Evolutionary conservation across 495 filamentous ascomycete species (phyloP), one percentile per base, ranked within the genome.

Genomic region (Penicillium bovifimosum): DNA sequence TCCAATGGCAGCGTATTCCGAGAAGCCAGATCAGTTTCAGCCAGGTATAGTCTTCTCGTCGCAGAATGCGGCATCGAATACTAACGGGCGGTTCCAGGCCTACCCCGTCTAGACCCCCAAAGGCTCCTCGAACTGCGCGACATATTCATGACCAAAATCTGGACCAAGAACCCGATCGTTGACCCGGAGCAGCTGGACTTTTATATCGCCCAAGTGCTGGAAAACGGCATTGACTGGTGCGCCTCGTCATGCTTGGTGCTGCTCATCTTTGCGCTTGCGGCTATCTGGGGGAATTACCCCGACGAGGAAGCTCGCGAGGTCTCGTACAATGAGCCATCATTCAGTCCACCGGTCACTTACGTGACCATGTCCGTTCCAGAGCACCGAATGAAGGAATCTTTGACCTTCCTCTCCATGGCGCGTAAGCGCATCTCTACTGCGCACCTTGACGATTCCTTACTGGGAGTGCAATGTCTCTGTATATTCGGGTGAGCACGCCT

Each of bases 381-480:
- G 38, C 58, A 60, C 40, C 60, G 56, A 34, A 63, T 55, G 55
- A 63, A 54, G 38, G 53, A 61, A 56, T 63, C 58, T 16, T 43
- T 59, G 57, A 49, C 52, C 4, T 70, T 69, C 47, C 59, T 68
- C 39, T 52, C 52, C 11, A 70, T 72, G 66, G 69, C 67, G 40
- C 55, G 63, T 20, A 61, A 67, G 44, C 59, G 67, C n/a, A 50
- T 72, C 24, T 69, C 63, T 2, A 54, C 62, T 31, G 66, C 67
- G 5, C 60, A 67, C 46, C 49, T 63, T 2, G 69, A 72, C 45
- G 66, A 66, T 42, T 52, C 63, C 7, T 56, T 67, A 41, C 45
- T 72, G 31, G 64, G 65, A 41, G 68, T 67, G 28, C 62, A 70
- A 50, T 70, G 67, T 62, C 55, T 72, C 18, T 70, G 67, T 54